Evolutionary conservation across 805 yeast genomes (phyloP).

Genomic region (Cyberlindnera suaveolens): DNA sequence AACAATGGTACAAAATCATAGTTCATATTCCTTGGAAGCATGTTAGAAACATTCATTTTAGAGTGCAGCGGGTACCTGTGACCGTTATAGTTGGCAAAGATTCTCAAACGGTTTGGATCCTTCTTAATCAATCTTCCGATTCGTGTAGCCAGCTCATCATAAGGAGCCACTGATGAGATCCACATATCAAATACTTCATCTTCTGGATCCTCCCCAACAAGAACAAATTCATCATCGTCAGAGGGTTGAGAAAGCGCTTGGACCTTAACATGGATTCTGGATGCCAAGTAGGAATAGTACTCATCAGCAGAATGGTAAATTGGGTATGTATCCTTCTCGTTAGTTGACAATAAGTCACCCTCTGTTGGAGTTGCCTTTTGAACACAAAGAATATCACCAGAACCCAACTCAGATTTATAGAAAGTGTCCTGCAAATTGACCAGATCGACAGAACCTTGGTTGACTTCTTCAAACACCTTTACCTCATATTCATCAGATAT

Average conservation of each 20-base stretch:
- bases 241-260: conserved; percentile 35
- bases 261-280: conserved; percentile 55
- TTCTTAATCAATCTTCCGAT: conserved; percentile 49
- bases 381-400: conserved; percentile 56
- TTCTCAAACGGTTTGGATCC: conserved; percentile 55
- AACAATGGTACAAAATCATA: conserved; percentile 38
- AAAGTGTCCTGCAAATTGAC: conserved; percentile 33
- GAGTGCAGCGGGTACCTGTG: conserved; percentile 43
- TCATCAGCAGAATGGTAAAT: conserved; percentile 34
- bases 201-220: conserved; percentile 21
- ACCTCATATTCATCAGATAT: conserved; percentile 29
- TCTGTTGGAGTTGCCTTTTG: conserved; percentile 21
- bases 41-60: conserved; percentile 26
- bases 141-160: conserved; percentile 52
- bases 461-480: conserved; percentile 54
- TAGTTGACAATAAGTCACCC: conserved; percentile 4
- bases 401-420: conserved; percentile 50
- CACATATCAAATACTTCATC: conserved; percentile 48
- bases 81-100: conserved; percentile 59
- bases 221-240: conserved; percentile 46
- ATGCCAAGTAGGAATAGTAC: conserved; percentile 48
- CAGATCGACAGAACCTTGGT: conserved; percentile 43
- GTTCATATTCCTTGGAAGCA: conserved; percentile 27
- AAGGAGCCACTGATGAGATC: conserved; percentile 57
- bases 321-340: conserved; percentile 22